These are phyloP conservation scores for Ochromonas danica DNA, from an alignment of 108 stramenopile species.

Conservation along the genomic window DNA sequence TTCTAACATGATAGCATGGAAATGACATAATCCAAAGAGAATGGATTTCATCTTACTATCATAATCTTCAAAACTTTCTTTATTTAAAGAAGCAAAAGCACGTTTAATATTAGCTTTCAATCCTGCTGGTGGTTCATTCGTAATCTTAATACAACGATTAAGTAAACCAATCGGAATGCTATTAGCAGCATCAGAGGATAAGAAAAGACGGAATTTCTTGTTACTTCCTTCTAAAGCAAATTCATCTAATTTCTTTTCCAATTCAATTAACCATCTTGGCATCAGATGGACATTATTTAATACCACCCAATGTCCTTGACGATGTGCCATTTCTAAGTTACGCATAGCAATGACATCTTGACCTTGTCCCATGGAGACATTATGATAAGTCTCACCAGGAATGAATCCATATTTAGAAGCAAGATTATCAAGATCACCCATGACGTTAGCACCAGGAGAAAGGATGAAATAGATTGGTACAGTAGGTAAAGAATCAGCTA, in stretches of 20 bases:
- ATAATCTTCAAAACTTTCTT: conserved; percentile 76
- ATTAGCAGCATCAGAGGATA: conserved; percentile 75
- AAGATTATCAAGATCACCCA: conserved; percentile 75
- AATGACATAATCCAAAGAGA: conserved; percentile 83
- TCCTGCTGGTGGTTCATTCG: conserved; percentile 85
- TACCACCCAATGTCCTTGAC: conserved; percentile 87
- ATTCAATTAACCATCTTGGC: conserved; percentile 77
- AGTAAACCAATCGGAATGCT: conserved; percentile 81
- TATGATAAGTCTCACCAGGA: conserved; percentile 78
- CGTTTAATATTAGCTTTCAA: conserved; percentile 86
- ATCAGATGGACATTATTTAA: conserved; percentile 87
- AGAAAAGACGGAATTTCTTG: conserved; percentile 76
- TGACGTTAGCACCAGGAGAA: conserved; percentile 81
- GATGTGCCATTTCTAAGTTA: conserved; percentile 76
- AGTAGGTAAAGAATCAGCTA: conserved; percentile 69
- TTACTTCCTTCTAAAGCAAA: conserved; percentile 73
- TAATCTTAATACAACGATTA: conserved; percentile 83
- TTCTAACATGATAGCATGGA: conserved; percentile 86
- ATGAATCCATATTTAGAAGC: conserved; percentile 74
- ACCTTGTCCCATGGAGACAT: conserved; percentile 88
- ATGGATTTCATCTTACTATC: conserved; percentile 81
- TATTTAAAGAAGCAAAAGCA: conserved; percentile 77
- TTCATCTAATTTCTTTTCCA: conserved; percentile 83
- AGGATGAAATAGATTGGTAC: conserved; percentile 88
- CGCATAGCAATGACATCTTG: conserved; percentile 82